Base-by-base conservation (phyloP, 129 eudicot species). In the Lactuca saligna region DNA sequence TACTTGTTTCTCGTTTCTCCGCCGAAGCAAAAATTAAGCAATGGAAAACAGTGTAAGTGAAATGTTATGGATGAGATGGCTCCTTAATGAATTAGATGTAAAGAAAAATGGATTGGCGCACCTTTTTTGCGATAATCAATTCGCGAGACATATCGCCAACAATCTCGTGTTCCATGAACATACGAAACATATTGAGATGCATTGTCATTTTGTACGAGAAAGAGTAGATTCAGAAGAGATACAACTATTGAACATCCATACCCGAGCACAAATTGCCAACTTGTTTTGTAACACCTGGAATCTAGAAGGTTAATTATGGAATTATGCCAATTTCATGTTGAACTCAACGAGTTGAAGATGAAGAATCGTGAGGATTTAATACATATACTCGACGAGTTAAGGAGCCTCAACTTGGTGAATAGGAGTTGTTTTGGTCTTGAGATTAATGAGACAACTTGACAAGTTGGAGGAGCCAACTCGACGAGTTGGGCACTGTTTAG, bases 1-100 rank as follows among this genome's bases (percentile, higher is more conserved):
- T 20, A 20, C 55, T 42, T 0, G 65, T 74, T 0, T 74, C 73
- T 17, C 7, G n/a, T 8, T 54, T 49, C 0, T 15, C 14, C 3
- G 58, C 66, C 5, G 67, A 74, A 42, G 72, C 67, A n/a, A 51
- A 65, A 31, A 65, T 42, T 0, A 60, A 8, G 6, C 56, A 25
- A 65, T 74, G 58, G 35, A 35, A 3, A 6, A 2, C 4, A 56
- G 48, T 0, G 20, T n/a, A 0, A 6, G 53, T 4, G 70, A 73
- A 38, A 17, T 73, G 1, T 11, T 34, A 0, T 73, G 70, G 70
- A 13, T 73, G 13, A 12, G 29, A 6, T 48, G 62, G 54, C 7
- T 48, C 15, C 15, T 48, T 0, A 48, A 12, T 48, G 15, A 48
- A 10, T 48, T 48, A 0, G 54, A 14, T 48, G 54, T 4, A 10